Percentiles rank a stretch among this genome's conserved stretches.
Conservation (phyloP, 768 basidiomycete species). For the Sarcomyxa edulis region DNA sequence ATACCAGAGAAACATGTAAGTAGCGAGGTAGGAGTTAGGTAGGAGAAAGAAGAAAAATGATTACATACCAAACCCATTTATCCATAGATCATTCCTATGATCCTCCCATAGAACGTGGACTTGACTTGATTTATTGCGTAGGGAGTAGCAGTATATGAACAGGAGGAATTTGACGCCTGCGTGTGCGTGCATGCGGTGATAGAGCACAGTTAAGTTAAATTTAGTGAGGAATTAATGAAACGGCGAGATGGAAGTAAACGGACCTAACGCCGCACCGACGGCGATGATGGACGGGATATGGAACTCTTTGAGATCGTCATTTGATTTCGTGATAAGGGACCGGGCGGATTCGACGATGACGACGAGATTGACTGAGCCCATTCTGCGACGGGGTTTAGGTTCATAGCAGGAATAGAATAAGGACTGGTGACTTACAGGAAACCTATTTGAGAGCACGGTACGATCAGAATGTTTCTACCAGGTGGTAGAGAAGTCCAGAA, state of each 20-base stretch:
- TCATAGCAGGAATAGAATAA: neutral
- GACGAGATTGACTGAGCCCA: slow-evolving; percentile 89
- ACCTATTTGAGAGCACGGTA: slow-evolving; percentile 29
- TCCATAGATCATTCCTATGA: slow-evolving; percentile 88
- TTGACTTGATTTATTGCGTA: slow-evolving; percentile 82
- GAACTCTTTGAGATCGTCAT: slow-evolving; percentile 52
- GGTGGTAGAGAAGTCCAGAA: neutral
- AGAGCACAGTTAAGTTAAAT: slow-evolving; percentile 6
- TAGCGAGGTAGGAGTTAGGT: too few species aligned
- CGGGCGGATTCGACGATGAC: slow-evolving; percentile 85
- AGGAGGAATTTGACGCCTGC: slow-evolving; percentile 79
- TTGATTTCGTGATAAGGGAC: slow-evolving; percentile 54
- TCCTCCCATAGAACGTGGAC: slow-evolving; percentile 97
- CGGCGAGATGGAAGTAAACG: slow-evolving; percentile 2
- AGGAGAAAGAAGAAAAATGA: neutral
- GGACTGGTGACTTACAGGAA: slow-evolving; percentile 30
- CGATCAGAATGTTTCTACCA: too few species aligned
- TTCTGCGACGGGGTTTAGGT: slow-evolving; percentile 39
- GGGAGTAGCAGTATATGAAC: slow-evolving; percentile 81
- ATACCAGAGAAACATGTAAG: slow-evolving; percentile 1
- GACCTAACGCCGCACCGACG: slow-evolving; percentile 80
- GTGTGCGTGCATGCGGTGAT: neutral
- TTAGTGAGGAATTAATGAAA: too few species aligned
- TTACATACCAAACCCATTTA: slow-evolving; percentile 66
- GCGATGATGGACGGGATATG: slow-evolving; percentile 81